phyloP scores from a whole-genome alignment of 2,329 filamentous ascomycete genomes.

The Fusarium devonianum region DNA sequence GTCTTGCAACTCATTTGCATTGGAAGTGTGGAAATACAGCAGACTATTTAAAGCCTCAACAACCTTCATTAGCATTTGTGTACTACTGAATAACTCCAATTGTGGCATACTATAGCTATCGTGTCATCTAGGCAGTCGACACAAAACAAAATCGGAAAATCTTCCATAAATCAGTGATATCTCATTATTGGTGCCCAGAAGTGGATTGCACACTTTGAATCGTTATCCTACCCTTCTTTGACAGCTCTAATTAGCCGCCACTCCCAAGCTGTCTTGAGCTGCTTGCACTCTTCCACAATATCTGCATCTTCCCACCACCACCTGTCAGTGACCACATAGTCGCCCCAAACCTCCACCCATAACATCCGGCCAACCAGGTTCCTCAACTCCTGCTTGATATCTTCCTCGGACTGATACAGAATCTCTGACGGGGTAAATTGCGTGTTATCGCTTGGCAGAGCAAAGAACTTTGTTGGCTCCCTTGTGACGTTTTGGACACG shows the following conservation, averaged over 20 bases:
- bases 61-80: too few relatives aligned
- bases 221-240: slow-evolving; percentile 47
- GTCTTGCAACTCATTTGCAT: too few relatives aligned
- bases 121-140: too few relatives aligned
- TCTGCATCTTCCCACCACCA: slow-evolving; percentile 70
- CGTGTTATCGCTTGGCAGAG: slow-evolving; percentile 44
- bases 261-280: slow-evolving; percentile 63
- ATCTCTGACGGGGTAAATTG: slow-evolving; percentile 21
- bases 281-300: slow-evolving; percentile 61
- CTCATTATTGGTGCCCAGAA: too few relatives aligned
- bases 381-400: slow-evolving; percentile 55
- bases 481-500: slow-evolving; percentile 54
- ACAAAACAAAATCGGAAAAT: too few relatives aligned
- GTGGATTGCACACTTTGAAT: too few relatives aligned
- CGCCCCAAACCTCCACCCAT: slow-evolving; percentile 68
- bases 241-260: slow-evolving; percentile 63
- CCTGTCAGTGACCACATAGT: slow-evolving; percentile 53
- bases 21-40: too few relatives aligned
- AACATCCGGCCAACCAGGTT: slow-evolving; percentile 62
- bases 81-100: too few relatives aligned
- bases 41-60: too few relatives aligned
- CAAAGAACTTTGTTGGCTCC: slow-evolving; percentile 56
- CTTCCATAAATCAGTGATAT: too few relatives aligned
- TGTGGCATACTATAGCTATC: too few relatives aligned
- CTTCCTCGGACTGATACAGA: slow-evolving; percentile 37